phyloP scores from a whole-genome alignment of 208 protist genomes.

The Wallacemonas sp. region DNA sequence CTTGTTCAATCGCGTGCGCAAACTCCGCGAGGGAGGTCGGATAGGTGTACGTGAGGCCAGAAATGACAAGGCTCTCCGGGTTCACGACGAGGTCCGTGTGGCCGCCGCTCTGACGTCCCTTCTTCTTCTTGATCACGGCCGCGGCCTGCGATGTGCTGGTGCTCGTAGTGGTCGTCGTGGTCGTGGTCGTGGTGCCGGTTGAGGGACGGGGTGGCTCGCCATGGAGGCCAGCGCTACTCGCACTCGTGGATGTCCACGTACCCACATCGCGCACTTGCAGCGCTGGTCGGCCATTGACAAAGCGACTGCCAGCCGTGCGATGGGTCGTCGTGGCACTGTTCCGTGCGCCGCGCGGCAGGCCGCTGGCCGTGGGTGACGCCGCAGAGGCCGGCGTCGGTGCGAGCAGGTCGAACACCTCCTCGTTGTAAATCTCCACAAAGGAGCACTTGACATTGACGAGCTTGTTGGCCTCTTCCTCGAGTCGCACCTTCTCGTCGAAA shows the following conservation, averaged over 20 bases:
- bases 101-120: background rate
- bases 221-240: background rate
- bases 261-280: conserved; percentile 59
- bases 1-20: conserved; percentile 52
- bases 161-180: background rate
- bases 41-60: conserved; percentile 63
- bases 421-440: conserved; percentile 92
- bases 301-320: background rate
- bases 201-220: background rate
- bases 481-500: conserved; percentile 62
- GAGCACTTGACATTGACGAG: conserved; percentile 58
- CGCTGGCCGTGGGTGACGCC: background rate
- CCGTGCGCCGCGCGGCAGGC: no score
- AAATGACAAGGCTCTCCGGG: conserved; percentile 52
- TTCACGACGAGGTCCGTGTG: background rate
- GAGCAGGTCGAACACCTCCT: conserved; percentile 85
- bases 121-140: background rate
- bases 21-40: conserved; percentile 68
- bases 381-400: background rate
- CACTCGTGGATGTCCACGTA: background rate
- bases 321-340: no score
- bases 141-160: background rate
- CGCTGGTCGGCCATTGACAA: conserved; percentile 26
- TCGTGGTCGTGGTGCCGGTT: background rate
- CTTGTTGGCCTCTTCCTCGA: conserved; percentile 61